Evolutionary conservation across 805 yeast genomes (phyloP).

Genomic region (Yarrowia bubula): DNA sequence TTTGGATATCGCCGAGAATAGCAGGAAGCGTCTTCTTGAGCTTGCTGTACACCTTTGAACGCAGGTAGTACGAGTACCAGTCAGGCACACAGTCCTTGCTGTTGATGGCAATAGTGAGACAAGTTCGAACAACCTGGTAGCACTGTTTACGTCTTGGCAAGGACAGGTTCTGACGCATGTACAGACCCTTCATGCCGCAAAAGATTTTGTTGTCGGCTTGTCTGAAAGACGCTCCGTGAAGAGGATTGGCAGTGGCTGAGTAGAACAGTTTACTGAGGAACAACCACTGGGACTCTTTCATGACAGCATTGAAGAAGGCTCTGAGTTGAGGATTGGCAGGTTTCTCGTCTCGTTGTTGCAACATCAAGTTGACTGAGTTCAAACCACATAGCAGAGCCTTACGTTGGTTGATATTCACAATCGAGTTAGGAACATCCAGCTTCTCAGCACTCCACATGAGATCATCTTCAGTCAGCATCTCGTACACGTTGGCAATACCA

Average conservation of each 20-base stretch:
- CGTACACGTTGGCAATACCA: slow-evolving; percentile 73
- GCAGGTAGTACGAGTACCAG: slow-evolving; percentile 62
- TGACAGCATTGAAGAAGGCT: slow-evolving; percentile 11
- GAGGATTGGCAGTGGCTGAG: slow-evolving; percentile 39
- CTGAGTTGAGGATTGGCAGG: not conserved
- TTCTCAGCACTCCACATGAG: slow-evolving; percentile 90
- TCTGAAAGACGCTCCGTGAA: slow-evolving; percentile 50
- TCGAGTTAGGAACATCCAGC: slow-evolving; percentile 46
- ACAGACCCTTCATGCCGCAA: slow-evolving; percentile 36
- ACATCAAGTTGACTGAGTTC: slow-evolving; percentile 59
- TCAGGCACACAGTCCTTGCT: slow-evolving; percentile 45
- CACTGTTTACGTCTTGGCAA: slow-evolving; percentile 29
- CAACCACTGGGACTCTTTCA: slow-evolving; percentile 49
- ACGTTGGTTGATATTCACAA: slow-evolving; percentile 62
- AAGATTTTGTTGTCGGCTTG: slow-evolving; percentile 49
- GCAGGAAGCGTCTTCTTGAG: slow-evolving; percentile 40
- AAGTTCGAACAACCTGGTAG: slow-evolving; percentile 41
- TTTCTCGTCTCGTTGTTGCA: slow-evolving; percentile 28
- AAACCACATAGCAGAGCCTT: slow-evolving; percentile 69
- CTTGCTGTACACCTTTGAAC: slow-evolving; percentile 59
- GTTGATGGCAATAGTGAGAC: slow-evolving; percentile 50
- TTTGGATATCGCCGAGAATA: slow-evolving; percentile 46
- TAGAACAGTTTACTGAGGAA: slow-evolving; percentile 57
- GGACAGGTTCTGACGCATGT: slow-evolving; percentile 30
- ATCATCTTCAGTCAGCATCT: slow-evolving; percentile 81